Evolutionary conservation across 2,329 filamentous ascomycete species (phyloP).

Genomic region (Pseudocercospora pini-densiflorae): DNA sequence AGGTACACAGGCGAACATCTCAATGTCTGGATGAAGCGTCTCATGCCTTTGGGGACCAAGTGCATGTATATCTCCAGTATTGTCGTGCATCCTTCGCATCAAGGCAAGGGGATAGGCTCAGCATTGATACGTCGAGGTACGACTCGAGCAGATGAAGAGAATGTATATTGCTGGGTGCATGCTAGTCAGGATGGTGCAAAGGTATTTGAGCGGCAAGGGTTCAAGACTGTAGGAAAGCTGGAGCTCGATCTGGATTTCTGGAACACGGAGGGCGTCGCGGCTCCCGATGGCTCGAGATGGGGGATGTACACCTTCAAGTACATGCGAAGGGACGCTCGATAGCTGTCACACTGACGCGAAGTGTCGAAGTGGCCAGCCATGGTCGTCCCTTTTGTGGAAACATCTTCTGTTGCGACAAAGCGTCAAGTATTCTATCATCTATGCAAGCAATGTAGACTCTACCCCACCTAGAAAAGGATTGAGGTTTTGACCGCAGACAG

Average conservation of each 20-base stretch:
- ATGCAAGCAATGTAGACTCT: neutral
- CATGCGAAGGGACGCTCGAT: neutral
- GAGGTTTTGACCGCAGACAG: neutral
- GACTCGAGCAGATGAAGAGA: neutral
- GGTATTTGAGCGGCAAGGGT: slow-evolving; percentile 1
- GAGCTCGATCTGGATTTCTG: slow-evolving; percentile 8
- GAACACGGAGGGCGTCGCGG: neutral
- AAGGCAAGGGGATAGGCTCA: slow-evolving; percentile 5
- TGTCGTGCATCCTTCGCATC: slow-evolving; percentile 5
- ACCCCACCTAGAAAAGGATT: too few relatives aligned
- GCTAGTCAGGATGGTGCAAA: neutral
- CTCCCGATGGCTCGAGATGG: neutral
- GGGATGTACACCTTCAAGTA: slow-evolving; percentile 8
- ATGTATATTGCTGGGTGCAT: slow-evolving; percentile 9
- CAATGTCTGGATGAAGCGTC: neutral
- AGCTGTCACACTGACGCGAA: neutral
- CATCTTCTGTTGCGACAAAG: neutral
- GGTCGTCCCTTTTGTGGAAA: neutral
- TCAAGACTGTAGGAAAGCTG: slow-evolving; percentile 4
- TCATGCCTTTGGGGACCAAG: slow-evolving; percentile 5
- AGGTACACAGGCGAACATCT: neutral
- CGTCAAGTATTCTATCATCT: neutral
- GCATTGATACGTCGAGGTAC: slow-evolving; percentile 4
- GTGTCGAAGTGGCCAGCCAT: neutral
- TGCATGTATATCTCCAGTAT: slow-evolving; percentile 11